phyloP scores from a whole-genome alignment of 306 rosid species.

The Gastrolobium villosum region DNA sequence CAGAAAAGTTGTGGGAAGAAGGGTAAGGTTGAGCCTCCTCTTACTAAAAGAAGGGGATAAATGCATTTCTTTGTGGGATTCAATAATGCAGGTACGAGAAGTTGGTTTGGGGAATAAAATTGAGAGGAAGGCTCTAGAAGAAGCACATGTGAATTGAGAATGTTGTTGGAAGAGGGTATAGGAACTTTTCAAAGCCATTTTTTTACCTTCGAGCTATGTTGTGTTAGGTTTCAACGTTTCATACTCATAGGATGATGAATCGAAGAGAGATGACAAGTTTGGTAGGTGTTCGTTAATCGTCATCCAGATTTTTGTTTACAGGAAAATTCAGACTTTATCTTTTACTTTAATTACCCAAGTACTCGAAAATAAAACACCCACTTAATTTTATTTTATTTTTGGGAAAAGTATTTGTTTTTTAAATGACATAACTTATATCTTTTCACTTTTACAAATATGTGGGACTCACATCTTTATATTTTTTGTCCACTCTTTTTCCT shows the following conservation, averaged over 20 bases:
- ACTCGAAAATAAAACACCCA: too few relatives aligned
- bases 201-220: conserved; percentile 5
- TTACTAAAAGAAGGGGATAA: conserved; percentile 49
- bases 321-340: too few relatives aligned
- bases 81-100: conserved; percentile 13
- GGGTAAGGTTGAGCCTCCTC: conserved; percentile 62
- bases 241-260: conserved; percentile 28
- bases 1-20: conserved; percentile 51
- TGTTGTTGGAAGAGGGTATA: conserved; percentile 38
- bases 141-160: conserved; percentile 30
- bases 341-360: too few relatives aligned
- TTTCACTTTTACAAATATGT: too few relatives aligned
- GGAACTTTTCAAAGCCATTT: conserved; percentile 51
- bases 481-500: too few relatives aligned
- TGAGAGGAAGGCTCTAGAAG: conserved; percentile 48
- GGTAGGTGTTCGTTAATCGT: conserved; percentile 23
- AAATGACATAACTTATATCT: too few relatives aligned
- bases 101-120: conserved; percentile 40
- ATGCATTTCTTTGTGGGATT: conserved; percentile 25
- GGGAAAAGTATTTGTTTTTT: too few relatives aligned
- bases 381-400: too few relatives aligned
- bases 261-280: not conserved
- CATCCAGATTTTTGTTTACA: conserved; percentile 34
- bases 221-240: conserved; percentile 2
- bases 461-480: too few relatives aligned